Base-by-base conservation (phyloP, 305 asterid genomes). In the Fraxinus sp. region DNA sequence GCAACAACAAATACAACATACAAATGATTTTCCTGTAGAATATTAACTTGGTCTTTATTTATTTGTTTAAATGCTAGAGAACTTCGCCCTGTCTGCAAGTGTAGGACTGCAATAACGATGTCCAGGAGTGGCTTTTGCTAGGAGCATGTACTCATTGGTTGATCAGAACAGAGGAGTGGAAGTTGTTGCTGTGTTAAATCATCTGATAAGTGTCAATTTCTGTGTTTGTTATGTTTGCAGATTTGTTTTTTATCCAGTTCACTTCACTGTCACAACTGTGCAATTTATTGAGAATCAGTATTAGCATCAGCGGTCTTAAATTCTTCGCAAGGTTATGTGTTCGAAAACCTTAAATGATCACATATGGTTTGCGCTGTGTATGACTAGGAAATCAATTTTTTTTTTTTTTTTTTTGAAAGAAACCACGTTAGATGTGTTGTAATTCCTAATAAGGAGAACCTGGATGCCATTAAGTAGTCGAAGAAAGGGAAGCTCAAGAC, bases 401-500 rank as follows among this genome's bases (percentile, higher is more conserved):
- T 77, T 76, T 39, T 1, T 28, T 57, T 7, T 2, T 72, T 28
- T 28, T 28, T 1, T 2, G 64, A n/a, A 7, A 73, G 11, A 62
- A 62, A 62, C 32, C 32, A 7, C 4, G 4, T 1, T 18, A 59
- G 14, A 20, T 20, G 30, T 20, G 32, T 57, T 18, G 46, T 39
- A 39, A 39, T 39, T 39, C 46, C 46, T 39, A 39, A 39, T 1
- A 39, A 7, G 13, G 87, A 86, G 80, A 81, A 86, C 78, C 77
- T 92, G 80, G 87, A 85, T 7, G 85, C 43, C 30, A 84, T 90
- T 7, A 87, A 87, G 41, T 84, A 93, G 82, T 89, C 85, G 90
- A 89, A 89, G 79, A 92, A 93, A 83, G 97, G 97, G 84, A 94
- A 94, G 88, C 82, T 95, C 14, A 92, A 91, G 90, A 84, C 85